Base-by-base conservation (phyloP, 306 rosid species). In the Gleditsia sinensis region DNA sequence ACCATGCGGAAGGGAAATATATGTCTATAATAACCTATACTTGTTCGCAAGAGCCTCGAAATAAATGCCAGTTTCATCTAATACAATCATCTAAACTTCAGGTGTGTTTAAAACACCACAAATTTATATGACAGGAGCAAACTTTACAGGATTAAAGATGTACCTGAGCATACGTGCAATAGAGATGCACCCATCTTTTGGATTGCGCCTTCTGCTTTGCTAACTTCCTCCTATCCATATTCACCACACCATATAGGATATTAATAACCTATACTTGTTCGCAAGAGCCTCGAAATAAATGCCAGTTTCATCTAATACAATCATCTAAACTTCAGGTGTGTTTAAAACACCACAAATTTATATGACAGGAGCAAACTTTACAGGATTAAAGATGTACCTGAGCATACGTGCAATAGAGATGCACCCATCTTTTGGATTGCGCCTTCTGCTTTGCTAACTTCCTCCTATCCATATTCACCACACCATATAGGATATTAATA, bases 351-450 rank as follows among this genome's bases (percentile, higher is more conserved):
- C 25, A 37, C 51, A 43, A 49, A 28, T 75, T 28, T 70, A 42
- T 66, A 17, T 58, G 16, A 16, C 55, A 21, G 36, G 56, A 40
- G 23, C 32, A 7, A 74, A 60, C 59, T 74, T 55, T n/a, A 27
- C 37, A 25, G 63, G 43, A 42, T 36, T 58, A 69, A 9, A 67
- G 68, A 49, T 74, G 72, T 82, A 89, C 98, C 97, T 43, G 96
- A 75, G 80, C 88, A 84, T 5, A 86, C 78, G 83, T 86, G 90
- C 80, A 86, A 67, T 30, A 89, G 37, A 11, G 94, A 90, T 32
- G 90, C 98, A 59, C 98, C 96, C 93, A 94, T 83, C 79, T 73
- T 78, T 74, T 85, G 88, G 68, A 94, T 85, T 49, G 97, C 92
- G 50, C 71, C 89, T 80, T 88, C 93, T 61, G 96, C 97, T 84